A percentile compares a stretch with the other conserved stretches of the same genome.
Conservation (phyloP, 1,139 yeast genomes). For the Hyphopichia pseudoburtonii region DNA sequence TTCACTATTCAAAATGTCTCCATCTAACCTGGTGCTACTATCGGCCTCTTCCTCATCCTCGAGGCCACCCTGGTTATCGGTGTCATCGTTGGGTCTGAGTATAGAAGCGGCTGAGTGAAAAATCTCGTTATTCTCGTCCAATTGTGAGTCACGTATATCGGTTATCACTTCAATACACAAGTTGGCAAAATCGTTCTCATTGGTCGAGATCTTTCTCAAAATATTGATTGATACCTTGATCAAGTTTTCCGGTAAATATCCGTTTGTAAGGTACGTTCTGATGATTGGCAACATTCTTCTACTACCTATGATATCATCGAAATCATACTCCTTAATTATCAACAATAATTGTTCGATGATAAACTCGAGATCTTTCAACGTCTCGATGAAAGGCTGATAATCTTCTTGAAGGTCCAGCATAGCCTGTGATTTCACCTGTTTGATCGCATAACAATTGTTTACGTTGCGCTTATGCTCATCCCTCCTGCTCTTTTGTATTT, state of each 20-base stretch:
- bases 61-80: no score
- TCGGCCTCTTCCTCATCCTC: slow-evolving; percentile 23
- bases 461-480: neutral
- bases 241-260: slow-evolving; percentile 52
- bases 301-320: slow-evolving; percentile 89
- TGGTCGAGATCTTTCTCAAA: slow-evolving; percentile 67
- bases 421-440: slow-evolving; percentile 4
- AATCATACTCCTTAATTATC: slow-evolving; percentile 74
- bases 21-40: neutral
- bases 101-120: slow-evolving; percentile 59
- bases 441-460: neutral
- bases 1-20: neutral
- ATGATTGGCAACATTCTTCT: slow-evolving; percentile 74
- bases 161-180: slow-evolving; percentile 85
- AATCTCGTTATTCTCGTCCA: slow-evolving; percentile 42
- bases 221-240: slow-evolving; percentile 63
- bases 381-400: slow-evolving; percentile 24
- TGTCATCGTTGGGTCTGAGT: slow-evolving; percentile 22
- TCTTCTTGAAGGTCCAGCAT: slow-evolving; percentile 18
- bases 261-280: slow-evolving; percentile 59
- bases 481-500: neutral
- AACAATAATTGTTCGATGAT: slow-evolving; percentile 71
- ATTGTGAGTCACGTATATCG: slow-evolving; percentile 74
- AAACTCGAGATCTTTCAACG: slow-evolving; percentile 64
- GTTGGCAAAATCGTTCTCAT: slow-evolving; percentile 79